Conservation (phyloP, 345 rosid species). For the Citrus cavaleriei region DNA sequence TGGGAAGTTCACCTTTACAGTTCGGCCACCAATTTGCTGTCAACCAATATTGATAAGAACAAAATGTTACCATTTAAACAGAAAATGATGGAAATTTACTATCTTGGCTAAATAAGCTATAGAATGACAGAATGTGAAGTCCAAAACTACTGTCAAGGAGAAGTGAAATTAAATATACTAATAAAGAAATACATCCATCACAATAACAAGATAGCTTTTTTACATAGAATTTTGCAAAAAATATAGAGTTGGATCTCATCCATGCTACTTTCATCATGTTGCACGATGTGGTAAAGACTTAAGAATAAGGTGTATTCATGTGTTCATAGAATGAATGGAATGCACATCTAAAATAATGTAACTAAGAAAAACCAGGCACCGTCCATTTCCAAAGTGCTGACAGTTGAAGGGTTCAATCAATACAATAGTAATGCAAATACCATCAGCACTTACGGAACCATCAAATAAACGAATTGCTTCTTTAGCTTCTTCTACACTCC, state of each 20-base stretch:
- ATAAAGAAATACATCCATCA: background rate
- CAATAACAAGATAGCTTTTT: background rate
- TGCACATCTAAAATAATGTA: background rate
- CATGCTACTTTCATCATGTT: background rate
- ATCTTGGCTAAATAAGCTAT: no score
- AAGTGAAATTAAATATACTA: background rate
- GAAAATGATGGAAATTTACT: background rate
- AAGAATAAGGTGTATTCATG: background rate
- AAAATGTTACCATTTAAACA: background rate
- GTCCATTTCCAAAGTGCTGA: background rate
- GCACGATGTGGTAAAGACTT: background rate
- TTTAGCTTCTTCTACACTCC: conserved; percentile 66
- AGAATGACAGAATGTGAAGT: background rate
- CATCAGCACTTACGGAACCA: conserved; percentile 62
- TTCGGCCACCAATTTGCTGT: conserved; percentile 87
- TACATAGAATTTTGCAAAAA: background rate
- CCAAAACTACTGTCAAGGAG: background rate
- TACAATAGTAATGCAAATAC: background rate
- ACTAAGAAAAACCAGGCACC: background rate
- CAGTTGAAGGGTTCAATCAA: background rate
- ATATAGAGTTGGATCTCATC: background rate
- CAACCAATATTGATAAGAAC: conserved; percentile 5
- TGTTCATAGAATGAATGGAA: background rate
- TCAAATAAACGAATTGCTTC: conserved; percentile 76
- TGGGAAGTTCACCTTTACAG: conserved; percentile 84